Percentiles rank a stretch among this genome's conserved stretches.
Conservation (phyloP, 176 grass and related monocot species). For the Oryza meridionalis region DNA sequence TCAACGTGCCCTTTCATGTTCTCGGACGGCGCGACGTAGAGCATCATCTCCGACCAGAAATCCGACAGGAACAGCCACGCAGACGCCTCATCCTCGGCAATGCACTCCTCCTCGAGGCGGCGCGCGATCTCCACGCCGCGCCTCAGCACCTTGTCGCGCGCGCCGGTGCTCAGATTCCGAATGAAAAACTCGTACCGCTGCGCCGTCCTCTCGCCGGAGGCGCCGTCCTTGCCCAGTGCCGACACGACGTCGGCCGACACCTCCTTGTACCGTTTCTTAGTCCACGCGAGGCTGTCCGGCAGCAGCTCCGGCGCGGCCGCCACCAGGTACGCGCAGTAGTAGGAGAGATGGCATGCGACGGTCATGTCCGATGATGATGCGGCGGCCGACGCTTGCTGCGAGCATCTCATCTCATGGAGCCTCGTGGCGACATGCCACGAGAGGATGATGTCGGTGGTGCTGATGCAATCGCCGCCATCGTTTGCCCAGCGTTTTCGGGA, state of each 20-base stretch:
- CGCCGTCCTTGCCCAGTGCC: not conserved
- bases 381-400: not conserved
- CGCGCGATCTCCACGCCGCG: conserved; percentile 14
- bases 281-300: conserved; percentile 12
- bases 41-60: conserved; percentile 45
- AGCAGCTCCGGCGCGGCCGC: conserved; percentile 39
- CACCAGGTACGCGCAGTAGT: conserved; percentile 45
- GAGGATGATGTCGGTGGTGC: too few relatives aligned
- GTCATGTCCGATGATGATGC: conserved; percentile 10
- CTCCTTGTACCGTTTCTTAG: conserved; percentile 23
- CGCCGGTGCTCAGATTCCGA: not conserved
- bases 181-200: not conserved
- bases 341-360: conserved; percentile 25
- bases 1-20: conserved; percentile 42
- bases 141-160: conserved; percentile 19
- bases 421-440: conserved; percentile 3
- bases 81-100: not conserved
- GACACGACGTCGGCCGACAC: not conserved
- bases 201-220: not conserved
- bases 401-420: conserved; percentile 45
- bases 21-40: conserved; percentile 41
- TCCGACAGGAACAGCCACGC: conserved; percentile 31
- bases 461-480: not conserved
- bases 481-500: not conserved
- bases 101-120: conserved; percentile 19